Base-by-base conservation (phyloP, 768 basidiomycete genomes). In the Tephrocybe sp. region DNA sequence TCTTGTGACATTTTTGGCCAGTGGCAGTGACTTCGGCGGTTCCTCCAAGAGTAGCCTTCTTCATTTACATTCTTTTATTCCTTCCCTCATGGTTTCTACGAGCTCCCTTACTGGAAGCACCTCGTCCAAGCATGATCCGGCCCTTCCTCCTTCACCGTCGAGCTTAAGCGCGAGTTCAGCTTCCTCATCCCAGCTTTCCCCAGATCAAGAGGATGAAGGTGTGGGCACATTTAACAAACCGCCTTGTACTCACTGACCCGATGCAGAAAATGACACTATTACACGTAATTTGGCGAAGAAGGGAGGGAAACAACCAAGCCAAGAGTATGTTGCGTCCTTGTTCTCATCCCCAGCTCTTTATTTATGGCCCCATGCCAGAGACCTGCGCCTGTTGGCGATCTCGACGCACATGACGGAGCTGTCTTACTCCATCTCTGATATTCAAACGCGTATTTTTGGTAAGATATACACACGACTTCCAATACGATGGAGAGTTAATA, bases 371-470 rank as follows among this genome's bases (percentile, higher is more conserved):
- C 36, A 36, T 39, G 46, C 43, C 68, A 91, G 88, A 47, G 86
- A 91, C 63, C 73, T 93, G 37, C 86, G 80, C 47, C 63, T 90
- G 39, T 70, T 92, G 33, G 88, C 89, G 31, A 72, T 90, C 59
- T 90, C 88, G 25, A 88, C 89, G 0, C 88, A 86, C 62, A 89
- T 93, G 60, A 92, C 91, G 11, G 91, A 93, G 63, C 77, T 92
- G 37, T 88, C 87, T 4, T 93, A 90, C 62, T 80, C 81, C 56
- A 85, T 93, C 52, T 91, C 89, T 15, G 91, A 93, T 66, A 89
- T 93, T 25, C 89, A 93, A 68, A 90, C 91, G 42, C 86, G 91
- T 60, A 91, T 93, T 64, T 93, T 93, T 59, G 91, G 90, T 91
- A 64, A 52, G 50, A 37, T 12, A 50, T 25, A 47, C 25, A 36